Percentiles rank a stretch among this genome's conserved stretches.
Evolutionary conservation across 2,329 filamentous ascomycete genomes (phyloP).

Genomic region (Bipolaris bicolor): DNA sequence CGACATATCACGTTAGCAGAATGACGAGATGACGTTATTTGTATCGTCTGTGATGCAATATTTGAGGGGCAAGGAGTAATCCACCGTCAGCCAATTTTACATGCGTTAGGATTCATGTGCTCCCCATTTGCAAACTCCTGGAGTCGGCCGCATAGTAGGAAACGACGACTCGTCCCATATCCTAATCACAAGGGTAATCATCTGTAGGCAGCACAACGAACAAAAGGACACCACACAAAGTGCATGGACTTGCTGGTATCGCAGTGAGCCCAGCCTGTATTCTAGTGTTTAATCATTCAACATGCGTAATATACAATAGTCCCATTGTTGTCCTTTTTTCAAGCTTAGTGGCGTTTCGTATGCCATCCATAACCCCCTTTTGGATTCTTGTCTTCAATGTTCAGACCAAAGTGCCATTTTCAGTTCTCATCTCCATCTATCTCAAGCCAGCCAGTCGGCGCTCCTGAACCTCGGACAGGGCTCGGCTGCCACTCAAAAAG

Average conservation of each 20-base stretch:
- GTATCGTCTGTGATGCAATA: no score
- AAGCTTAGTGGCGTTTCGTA: neutral
- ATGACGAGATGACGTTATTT: no score
- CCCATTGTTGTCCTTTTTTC: neutral
- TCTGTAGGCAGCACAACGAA: neutral
- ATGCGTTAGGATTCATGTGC: no score
- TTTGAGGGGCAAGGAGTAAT: no score
- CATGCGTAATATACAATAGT: neutral
- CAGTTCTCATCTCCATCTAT: constrained; percentile 42
- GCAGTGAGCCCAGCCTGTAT: neutral
- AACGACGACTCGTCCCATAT: neutral
- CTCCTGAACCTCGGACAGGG: constrained; percentile 89
- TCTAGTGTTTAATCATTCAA: neutral
- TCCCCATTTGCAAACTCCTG: no score
- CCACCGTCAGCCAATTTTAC: no score
- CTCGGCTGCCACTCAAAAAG: constrained; percentile 86
- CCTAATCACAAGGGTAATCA: neutral
- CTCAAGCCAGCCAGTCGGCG: constrained; percentile 76
- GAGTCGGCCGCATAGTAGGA: no score
- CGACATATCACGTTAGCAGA: no score
- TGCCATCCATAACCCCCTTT: neutral
- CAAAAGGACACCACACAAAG: neutral
- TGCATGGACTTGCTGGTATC: neutral
- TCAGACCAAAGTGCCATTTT: neutral
- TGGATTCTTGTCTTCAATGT: neutral